Evolutionary conservation across 148 eudicot genomes (phyloP), one percentile per base, ranked within the genome.

Genomic region (Rhododendron simsii): DNA sequence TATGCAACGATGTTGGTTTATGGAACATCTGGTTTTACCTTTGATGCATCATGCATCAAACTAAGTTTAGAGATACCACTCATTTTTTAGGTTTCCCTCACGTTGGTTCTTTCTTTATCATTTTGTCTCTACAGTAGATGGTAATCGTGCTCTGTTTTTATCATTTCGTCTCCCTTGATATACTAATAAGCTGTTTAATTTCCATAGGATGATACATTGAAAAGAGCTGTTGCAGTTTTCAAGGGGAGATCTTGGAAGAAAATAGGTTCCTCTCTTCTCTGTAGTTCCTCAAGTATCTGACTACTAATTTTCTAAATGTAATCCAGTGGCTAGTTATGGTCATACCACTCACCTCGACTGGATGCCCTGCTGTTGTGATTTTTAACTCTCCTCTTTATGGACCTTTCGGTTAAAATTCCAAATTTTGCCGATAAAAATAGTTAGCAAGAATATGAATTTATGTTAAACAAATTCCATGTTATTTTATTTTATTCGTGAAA

Each of bases 231-330:
- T 90, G 80, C 91, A 69, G 84, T 87, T 86, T 94, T 78, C 86
- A 91, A 88, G 85, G 99, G 96, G 84, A 96, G 94, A 88, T 91
- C 91, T 83, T 96, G 99, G 99, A 96, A 95, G 92, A 95, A 95
- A 92, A 95, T 95, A 91, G 98, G 98, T 94, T 84, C 48, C 71
- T 82, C 47, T 81, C 28, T 21, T 78, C 26, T 81, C 81, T 80
- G 18, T 37, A 61, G 82, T 61, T 86, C 59, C 35, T 61, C 6
- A 83, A 23, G 57, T 85, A 83, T 55, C n/a, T 21, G 63, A 71
- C 30, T 73, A 9, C 77, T 80, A 30, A 57, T 53, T 53, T 10
- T 86, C 57, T 26, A 59, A 73, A 51, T 86, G 51, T 9, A 44
- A 2, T 55, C n/a, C 9, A 16, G 41, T 83, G 48, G 45, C 16